phyloP scores from a whole-genome alignment of 2,329 filamentous ascomycete genomes.

The Xylaria sp. region DNA sequence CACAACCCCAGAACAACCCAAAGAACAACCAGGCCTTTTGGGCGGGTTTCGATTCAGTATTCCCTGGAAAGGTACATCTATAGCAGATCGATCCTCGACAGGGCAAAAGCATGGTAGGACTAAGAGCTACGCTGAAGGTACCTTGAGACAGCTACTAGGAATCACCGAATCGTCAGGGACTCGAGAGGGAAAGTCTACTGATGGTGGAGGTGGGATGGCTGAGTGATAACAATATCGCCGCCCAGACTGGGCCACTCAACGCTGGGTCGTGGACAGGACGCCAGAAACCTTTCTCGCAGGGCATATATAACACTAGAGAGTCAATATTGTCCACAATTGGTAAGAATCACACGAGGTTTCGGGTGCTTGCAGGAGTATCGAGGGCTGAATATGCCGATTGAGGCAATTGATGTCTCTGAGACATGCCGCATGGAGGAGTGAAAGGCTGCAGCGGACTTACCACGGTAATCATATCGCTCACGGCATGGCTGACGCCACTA shows the following conservation, averaged over 20 bases:
- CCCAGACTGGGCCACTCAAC: background rate
- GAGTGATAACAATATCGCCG: conserved; percentile 3
- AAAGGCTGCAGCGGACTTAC: too few relatives aligned
- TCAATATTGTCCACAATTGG: too few relatives aligned
- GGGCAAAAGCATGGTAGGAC: conserved; percentile 43
- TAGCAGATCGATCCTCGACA: conserved; percentile 33
- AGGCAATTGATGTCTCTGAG: too few relatives aligned
- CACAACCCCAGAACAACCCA: conserved; percentile 43
- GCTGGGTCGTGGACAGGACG: background rate
- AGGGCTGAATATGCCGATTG: too few relatives aligned
- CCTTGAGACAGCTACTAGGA: conserved; percentile 63
- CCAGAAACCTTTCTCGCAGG: background rate
- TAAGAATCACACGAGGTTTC: too few relatives aligned
- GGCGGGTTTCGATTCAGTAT: conserved; percentile 59
- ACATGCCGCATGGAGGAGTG: too few relatives aligned
- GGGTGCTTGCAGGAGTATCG: too few relatives aligned
- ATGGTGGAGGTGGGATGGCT: conserved; percentile 13
- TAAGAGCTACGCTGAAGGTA: conserved; percentile 65
- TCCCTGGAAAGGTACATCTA: conserved; percentile 53
- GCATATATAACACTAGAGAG: too few relatives aligned
- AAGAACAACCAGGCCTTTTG: conserved; percentile 44
- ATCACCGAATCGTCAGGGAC: conserved; percentile 43
- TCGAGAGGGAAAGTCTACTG: conserved; percentile 24
- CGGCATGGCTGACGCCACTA: background rate
- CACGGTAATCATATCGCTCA: background rate